Base-by-base conservation (phyloP, 2,329 filamentous ascomycete species). In the Aspergillus sp. region DNA sequence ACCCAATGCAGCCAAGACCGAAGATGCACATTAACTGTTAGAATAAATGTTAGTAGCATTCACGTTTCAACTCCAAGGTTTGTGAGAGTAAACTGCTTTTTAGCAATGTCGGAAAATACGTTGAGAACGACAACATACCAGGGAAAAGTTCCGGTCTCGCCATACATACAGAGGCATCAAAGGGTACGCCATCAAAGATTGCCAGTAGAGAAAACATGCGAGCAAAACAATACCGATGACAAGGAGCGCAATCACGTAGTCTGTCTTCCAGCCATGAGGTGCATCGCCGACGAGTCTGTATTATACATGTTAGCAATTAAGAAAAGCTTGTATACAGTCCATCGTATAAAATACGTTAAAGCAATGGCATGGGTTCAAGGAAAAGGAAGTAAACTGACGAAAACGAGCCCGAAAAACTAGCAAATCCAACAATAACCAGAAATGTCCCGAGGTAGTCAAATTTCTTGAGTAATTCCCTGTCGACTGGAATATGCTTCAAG, bases 371-470 rank as follows among this genome's bases (percentile, higher is more conserved):
- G 19, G 19, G 4, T 19, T 19, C 19, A 19, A 19, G 19, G 19
- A 19, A 19, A 19, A 19, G 19, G 19, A 19, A 19, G 19, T 19
- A 19, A 39, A 69, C 73, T 60, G 59, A 78, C 71, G 73, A 82
- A 45, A 85, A 66, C 2, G 77, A 77, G 19, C 79, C 79, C 10
- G 79, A 82, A 56, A 85, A 79, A 70, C 82, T 73, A 4, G 79
- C 82, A 45, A 84, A 81, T 0, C 83, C 82, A n/a, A 77, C 70
- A 30, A 86, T 73, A 4, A 82, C 81, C 47, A 85, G 61, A 1
- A 74, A 54, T 0, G 79, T 82, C 0, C 83, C 83, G 0, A 83
- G 61, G 6, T 79, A 60, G 62, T 86, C 83, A 53, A 86, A 79
- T 33, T 68, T 72, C 57, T 75, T 78, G 33, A 83, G 33, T 0